Evolutionary conservation across 306 rosid species (phyloP).

Genomic region (Casuarina equisetifolia): DNA sequence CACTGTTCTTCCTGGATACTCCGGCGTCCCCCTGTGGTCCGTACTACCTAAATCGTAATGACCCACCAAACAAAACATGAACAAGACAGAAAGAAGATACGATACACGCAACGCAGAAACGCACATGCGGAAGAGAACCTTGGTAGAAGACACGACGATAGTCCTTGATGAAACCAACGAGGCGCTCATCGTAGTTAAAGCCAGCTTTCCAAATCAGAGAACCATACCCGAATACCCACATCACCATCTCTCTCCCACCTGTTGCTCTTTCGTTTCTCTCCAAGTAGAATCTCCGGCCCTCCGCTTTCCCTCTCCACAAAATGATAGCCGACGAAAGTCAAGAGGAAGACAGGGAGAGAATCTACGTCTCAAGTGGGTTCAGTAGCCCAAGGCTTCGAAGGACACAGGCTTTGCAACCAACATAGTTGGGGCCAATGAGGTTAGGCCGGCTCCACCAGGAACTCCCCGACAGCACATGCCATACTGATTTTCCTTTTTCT

Average conservation of each 20-base stretch:
- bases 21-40: constrained; percentile 90
- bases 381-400: background rate
- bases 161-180: constrained; percentile 77
- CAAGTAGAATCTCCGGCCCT: background rate
- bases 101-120: background rate
- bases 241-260: constrained; percentile 40
- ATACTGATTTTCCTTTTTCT: background rate
- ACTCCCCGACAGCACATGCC: background rate
- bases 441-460: background rate
- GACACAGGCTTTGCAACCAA: background rate
- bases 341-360: constrained; percentile 4
- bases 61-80: constrained; percentile 29
- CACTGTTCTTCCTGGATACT: constrained; percentile 88
- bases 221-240: constrained; percentile 96
- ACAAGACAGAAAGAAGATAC: background rate
- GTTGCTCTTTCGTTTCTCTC: background rate
- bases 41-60: constrained; percentile 65
- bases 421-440: background rate
- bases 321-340: background rate
- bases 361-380: background rate
- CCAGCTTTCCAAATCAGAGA: constrained; percentile 82
- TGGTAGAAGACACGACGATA: constrained; percentile 94
- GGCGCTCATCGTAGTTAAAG: constrained; percentile 61
- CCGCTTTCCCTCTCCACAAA: constrained; percentile 4
- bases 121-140: constrained; percentile 42